A percentile compares a stretch with the other conserved stretches of the same genome.
Conservation (phyloP, 352 stramenopile genomes). For the Albugo laibachii region DNA sequence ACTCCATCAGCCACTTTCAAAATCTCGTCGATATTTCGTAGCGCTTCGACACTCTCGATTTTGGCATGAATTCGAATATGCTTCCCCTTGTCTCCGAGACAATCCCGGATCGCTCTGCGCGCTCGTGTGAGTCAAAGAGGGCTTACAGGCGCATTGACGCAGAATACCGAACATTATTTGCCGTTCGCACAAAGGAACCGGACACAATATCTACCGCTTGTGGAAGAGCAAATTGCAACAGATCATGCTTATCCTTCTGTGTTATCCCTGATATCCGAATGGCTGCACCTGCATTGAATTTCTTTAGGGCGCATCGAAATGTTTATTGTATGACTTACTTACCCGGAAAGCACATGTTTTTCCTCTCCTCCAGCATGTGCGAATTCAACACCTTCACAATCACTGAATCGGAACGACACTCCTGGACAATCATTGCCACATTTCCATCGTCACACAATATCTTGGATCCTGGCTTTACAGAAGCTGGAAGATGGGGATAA, state of each 20-base stretch:
- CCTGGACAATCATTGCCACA: slow-evolving; percentile 82
- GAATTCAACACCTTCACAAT: slow-evolving; percentile 67
- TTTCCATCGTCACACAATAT: slow-evolving; percentile 95
- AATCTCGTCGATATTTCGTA: slow-evolving; percentile 91
- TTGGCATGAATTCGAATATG: slow-evolving; percentile 91
- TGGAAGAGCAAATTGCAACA: slow-evolving; percentile 85
- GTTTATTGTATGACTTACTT: slow-evolving; percentile 1
- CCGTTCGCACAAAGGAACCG: slow-evolving; percentile 94
- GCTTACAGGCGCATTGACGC: too few relatives aligned
- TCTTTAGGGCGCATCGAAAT: background rate
- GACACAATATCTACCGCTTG: slow-evolving; percentile 96
- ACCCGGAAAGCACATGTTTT: slow-evolving; percentile 95
- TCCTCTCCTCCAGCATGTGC: slow-evolving; percentile 85
- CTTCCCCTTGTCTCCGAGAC: slow-evolving; percentile 66
- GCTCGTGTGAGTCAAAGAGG: slow-evolving; percentile 8
- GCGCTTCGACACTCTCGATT: slow-evolving; percentile 88
- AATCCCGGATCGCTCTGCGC: slow-evolving; percentile 95
- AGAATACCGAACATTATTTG: slow-evolving; percentile 76
- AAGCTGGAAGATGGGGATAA: slow-evolving; percentile 88
- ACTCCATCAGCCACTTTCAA: slow-evolving; percentile 89
- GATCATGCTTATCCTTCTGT: slow-evolving; percentile 90
- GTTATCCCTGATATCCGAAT: slow-evolving; percentile 88
- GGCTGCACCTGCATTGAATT: slow-evolving; percentile 19
- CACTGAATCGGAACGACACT: slow-evolving; percentile 56
- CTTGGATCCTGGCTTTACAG: slow-evolving; percentile 80